Percentiles rank a stretch among this genome's conserved stretches.
Evolutionary conservation across 1,284 basidiomycete genomes (phyloP).

Genomic region (Tausonia pullulans): DNA sequence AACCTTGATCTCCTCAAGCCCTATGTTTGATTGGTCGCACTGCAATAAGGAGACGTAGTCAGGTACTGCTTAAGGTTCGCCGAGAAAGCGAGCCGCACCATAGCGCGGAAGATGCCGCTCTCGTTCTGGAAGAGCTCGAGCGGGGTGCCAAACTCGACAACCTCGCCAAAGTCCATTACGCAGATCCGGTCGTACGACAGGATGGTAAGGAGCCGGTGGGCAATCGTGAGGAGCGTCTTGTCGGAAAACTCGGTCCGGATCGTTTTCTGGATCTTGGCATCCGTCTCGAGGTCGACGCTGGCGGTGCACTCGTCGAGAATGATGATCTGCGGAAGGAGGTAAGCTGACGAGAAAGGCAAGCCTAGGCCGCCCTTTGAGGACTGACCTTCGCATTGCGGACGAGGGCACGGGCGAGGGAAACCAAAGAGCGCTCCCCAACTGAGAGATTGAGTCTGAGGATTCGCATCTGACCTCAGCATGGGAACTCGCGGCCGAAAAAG

Average conservation of each 20-base stretch:
- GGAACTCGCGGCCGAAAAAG: too few species aligned
- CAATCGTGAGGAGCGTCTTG: conserved; percentile 65
- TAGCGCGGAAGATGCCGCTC: conserved; percentile 60
- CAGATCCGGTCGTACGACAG: not conserved
- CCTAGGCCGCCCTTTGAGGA: not conserved
- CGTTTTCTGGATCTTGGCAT: conserved; percentile 73
- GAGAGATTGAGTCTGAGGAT: conserved; percentile 47
- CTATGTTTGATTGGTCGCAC: conserved; percentile 4
- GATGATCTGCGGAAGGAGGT: conserved; percentile 38
- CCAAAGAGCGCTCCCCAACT: conserved; percentile 53
- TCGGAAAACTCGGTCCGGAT: conserved; percentile 69
- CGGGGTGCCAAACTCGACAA: conserved; percentile 68
- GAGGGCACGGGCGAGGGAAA: conserved; percentile 68
- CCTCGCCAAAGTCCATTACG: conserved; percentile 18
- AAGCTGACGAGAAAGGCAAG: too few species aligned
- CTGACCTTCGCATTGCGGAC: conserved; percentile 55
- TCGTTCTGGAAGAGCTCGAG: conserved; percentile 56
- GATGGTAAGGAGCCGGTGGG: conserved; percentile 4
- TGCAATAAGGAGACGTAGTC: not conserved
- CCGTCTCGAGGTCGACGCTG: conserved; percentile 66
- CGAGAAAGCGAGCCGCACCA: conserved; percentile 24
- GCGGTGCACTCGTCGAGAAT: conserved; percentile 60
- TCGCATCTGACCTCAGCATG: too few species aligned
- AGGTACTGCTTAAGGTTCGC: not conserved
- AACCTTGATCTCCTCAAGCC: not conserved